phyloP scores from a whole-genome alignment of 441 rosid genomes.

The Theobroma grandiflorum region DNA sequence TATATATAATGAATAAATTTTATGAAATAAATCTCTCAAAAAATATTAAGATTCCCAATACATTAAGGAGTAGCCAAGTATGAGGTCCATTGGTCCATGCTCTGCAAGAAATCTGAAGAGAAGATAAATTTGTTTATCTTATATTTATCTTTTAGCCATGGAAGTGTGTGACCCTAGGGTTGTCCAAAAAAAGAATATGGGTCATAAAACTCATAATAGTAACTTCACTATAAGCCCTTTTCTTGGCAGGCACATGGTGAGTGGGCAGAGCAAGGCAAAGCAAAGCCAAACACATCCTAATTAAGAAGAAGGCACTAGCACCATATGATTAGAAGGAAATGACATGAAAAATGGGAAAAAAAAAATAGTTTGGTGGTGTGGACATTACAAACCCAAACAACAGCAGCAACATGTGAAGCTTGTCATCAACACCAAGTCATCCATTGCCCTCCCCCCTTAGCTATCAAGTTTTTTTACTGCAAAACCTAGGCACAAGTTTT shows the following conservation, averaged over 20 bases:
- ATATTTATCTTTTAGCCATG: background rate
- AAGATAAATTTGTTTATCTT: background rate
- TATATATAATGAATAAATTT: too few species aligned
- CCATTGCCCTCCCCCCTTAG: background rate
- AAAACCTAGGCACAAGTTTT: slow-evolving; percentile 41
- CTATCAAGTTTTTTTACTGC: slow-evolving; percentile 28
- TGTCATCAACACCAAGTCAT: slow-evolving; percentile 17
- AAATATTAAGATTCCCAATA: too few species aligned
- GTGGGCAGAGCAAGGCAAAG: background rate
- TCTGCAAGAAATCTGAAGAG: too few species aligned
- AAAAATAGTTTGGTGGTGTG: background rate
- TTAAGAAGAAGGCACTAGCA: background rate
- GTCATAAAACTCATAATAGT: background rate
- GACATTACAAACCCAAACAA: background rate
- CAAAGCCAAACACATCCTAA: background rate
- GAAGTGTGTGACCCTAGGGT: slow-evolving; percentile 6
- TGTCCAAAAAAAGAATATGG: background rate
- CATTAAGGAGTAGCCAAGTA: background rate
- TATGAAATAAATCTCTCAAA: too few species aligned
- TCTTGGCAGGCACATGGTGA: slow-evolving; percentile 3
- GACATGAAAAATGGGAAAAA: background rate
- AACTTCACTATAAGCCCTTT: background rate
- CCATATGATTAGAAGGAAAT: background rate
- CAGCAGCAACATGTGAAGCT: slow-evolving; percentile 4
- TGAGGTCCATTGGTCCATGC: background rate